A percentile compares a stretch with the other conserved stretches of the same genome.
Conservation (phyloP, 192 early-diverging fungal species). For the Glomus cerebriforme region DNA sequence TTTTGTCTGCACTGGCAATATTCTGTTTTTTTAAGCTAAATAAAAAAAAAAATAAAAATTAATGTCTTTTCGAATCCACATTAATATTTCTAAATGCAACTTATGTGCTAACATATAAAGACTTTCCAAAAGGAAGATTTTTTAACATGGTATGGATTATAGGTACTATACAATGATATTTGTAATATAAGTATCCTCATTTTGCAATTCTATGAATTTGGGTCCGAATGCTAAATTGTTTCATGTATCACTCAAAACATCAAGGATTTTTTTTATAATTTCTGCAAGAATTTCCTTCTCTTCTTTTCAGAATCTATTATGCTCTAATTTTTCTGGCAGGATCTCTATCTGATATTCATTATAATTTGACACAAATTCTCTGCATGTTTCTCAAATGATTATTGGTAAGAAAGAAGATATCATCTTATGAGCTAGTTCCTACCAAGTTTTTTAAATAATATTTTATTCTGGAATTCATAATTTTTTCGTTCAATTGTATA, state of each 20-base stretch:
- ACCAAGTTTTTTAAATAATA: no score
- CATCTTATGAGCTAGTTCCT: neutral
- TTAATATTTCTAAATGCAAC: neutral
- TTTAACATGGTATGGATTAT: no score
- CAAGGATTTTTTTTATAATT: neutral
- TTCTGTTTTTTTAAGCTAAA: neutral
- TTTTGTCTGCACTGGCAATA: neutral
- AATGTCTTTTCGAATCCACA: no score
- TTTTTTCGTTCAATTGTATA: no score
- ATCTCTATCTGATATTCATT: neutral
- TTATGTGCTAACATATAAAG: neutral
- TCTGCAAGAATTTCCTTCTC: neutral
- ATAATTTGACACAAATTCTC: neutral
- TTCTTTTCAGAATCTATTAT: neutral
- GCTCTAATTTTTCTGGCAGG: neutral
- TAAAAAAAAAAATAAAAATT: no score
- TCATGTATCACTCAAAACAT: slow-evolving; percentile 2
- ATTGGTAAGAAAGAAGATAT: neutral
- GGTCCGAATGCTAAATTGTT: neutral
- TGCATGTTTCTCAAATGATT: neutral
- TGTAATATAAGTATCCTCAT: slow-evolving; percentile 6
- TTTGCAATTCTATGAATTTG: neutral
- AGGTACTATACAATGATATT: no score
- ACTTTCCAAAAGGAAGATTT: no score
- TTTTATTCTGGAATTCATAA: no score